Evolutionary conservation across 139 green algal genomes (phyloP).

Genomic region (Chlamydomonas schloesseri): DNA sequence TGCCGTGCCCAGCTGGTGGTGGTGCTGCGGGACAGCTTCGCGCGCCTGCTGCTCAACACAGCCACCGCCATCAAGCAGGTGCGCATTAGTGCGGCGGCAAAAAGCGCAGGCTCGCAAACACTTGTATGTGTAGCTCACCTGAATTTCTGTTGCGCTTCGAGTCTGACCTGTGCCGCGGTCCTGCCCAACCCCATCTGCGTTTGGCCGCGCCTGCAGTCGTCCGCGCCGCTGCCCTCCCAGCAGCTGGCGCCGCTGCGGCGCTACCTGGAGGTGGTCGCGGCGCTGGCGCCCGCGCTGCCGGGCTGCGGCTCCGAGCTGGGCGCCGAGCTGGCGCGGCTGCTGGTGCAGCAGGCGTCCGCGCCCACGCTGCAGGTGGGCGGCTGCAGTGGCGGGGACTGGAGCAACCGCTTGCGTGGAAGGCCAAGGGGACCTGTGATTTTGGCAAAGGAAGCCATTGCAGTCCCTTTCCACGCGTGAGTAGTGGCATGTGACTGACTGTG

Average conservation of each 20-base stretch:
- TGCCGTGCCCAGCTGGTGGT: constrained; percentile 28
- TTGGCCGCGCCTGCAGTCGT: not conserved
- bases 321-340: constrained; percentile 3
- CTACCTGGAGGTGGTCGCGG: constrained; percentile 15
- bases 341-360: constrained; percentile 17
- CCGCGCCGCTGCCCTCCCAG: not conserved
- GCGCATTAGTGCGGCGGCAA: no score
- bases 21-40: constrained; percentile 14
- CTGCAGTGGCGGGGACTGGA: no score
- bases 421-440: no score
- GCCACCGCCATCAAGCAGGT: constrained; percentile 6
- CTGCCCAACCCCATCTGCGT: no score
- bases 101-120: no score
- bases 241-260: constrained; percentile 30
- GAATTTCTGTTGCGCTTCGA: no score
- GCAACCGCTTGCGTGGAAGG: no score
- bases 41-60: constrained; percentile 23
- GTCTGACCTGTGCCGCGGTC: no score
- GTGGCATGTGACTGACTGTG: no score
- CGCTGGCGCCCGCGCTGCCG: constrained; percentile 14
- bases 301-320: constrained; percentile 16
- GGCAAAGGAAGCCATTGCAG: no score
- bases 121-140: no score
- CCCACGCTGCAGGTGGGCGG: constrained; percentile 27
- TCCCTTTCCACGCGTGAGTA: no score